Conservation (phyloP, 163 green algal species). For the Coccomyxa subellipsoidea region DNA sequence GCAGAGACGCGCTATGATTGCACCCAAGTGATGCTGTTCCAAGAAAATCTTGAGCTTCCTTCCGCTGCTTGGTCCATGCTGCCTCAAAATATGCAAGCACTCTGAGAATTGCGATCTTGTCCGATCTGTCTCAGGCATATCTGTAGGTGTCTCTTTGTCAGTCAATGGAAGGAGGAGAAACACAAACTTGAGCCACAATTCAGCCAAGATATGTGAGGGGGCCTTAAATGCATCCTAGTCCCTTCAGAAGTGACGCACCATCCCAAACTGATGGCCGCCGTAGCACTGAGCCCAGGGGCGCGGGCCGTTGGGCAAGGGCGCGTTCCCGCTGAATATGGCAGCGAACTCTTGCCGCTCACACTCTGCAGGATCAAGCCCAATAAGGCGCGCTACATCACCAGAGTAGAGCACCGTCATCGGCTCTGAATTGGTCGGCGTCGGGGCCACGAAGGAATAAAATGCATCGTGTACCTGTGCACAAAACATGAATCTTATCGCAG, state of each 20-base stretch:
- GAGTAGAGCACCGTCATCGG: slow-evolving; percentile 40
- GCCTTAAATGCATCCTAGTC: too few species aligned
- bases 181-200: too few species aligned
- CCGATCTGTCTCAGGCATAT: too few species aligned
- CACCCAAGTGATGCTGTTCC: too few species aligned
- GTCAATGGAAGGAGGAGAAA: too few species aligned
- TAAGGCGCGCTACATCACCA: slow-evolving; percentile 36
- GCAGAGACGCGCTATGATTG: too few species aligned
- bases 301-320: slow-evolving; percentile 36
- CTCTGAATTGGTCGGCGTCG: slow-evolving; percentile 50
- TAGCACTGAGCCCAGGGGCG: slow-evolving; percentile 63
- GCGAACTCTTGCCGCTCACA: slow-evolving; percentile 70
- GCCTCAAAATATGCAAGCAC: too few species aligned
- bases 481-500: background rate
- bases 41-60: too few species aligned
- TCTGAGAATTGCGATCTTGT: too few species aligned
- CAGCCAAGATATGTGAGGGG: too few species aligned
- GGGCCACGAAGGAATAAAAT: slow-evolving; percentile 49
- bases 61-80: too few species aligned
- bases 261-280: slow-evolving; percentile 73
- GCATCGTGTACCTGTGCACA: slow-evolving; percentile 37
- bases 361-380: slow-evolving; percentile 71
- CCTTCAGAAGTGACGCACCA: slow-evolving; percentile 6
- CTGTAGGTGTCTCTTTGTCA: too few species aligned
- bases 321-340: slow-evolving; percentile 68